Evolutionary conservation across 352 stramenopile genomes (phyloP), one percentile per base, ranked within the genome.

Genomic region (Phytopythium chamaehyphon): DNA sequence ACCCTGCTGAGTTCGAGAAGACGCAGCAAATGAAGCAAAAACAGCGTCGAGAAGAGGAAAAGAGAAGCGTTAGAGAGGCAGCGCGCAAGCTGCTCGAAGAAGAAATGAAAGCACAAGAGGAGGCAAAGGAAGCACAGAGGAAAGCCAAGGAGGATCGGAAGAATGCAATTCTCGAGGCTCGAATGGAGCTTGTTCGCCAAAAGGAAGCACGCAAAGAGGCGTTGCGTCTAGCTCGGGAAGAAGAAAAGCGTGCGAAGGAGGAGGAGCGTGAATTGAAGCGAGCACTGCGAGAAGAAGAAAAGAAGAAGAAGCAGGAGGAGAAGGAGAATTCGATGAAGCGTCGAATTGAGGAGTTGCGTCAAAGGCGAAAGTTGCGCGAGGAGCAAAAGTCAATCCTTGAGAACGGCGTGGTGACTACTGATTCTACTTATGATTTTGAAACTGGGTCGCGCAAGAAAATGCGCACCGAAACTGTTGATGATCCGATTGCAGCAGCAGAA

Each of bases 101-200:
- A 38, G 79, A 91, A 57, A 72, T 90, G 60, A 89, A 89, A 46
- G 76, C 65, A 10, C 76, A 90, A 62, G 76, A 88, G 64, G 75
- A 87, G 52, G 76, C 75, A 3, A 90, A 88, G 51, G 76, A 87
- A 51, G 77, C 69, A 10, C 75, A 86, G 43, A 66, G 69, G 19
- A 69, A 70, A 47, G 77, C 81, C 33, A 83, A 81, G 39, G 81
- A 89, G 59, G 73, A 86, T 15, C 74, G 75, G 6, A 88, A 87
- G 54, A 84, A 76, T 40, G 78, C 81, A n/a, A 66, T 86, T 23
- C 23, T 88, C 23, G 74, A 86, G 45, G 78, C 77, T 11, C 81
- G 73, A 22, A 39, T 88, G 55, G 74, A 90, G 54, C 63, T 73
- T 21, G 45, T 79, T 43, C 69, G 76, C 2, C 76, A 86, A 55